Evolutionary conservation across 257 asterid species (phyloP).

Genomic region (Jaltomata sinuosa): DNA sequence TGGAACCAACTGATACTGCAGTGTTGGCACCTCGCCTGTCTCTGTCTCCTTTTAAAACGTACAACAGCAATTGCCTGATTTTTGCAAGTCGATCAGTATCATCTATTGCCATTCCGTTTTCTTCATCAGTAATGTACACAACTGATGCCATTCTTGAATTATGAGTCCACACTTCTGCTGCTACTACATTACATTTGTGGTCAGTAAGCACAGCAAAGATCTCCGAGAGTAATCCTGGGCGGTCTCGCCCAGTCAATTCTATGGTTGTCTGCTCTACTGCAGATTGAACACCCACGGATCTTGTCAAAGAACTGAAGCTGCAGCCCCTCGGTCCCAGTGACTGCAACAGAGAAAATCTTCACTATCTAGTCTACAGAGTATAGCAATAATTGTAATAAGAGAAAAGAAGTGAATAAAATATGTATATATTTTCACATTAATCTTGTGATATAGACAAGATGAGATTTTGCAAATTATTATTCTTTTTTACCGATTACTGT

Average conservation of each 20-base stretch:
- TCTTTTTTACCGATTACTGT: too few species aligned
- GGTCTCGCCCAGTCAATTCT: slow-evolving; percentile 66
- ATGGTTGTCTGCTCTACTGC: slow-evolving; percentile 50
- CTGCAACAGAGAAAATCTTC: slow-evolving; percentile 20
- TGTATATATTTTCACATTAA: too few species aligned
- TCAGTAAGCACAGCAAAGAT: slow-evolving; percentile 72
- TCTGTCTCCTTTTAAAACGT: slow-evolving; percentile 48
- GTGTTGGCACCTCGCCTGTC: slow-evolving; percentile 60
- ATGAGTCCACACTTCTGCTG: slow-evolving; percentile 93
- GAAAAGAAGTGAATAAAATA: not conserved
- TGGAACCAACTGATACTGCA: slow-evolving; percentile 57
- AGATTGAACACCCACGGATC: slow-evolving; percentile 62
- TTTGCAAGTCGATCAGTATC: slow-evolving; percentile 52
- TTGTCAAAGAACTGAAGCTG: slow-evolving; percentile 38
- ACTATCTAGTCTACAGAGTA: too few species aligned
- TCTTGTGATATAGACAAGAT: too few species aligned
- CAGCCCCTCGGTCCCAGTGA: slow-evolving; percentile 42
- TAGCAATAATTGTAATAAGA: not conserved
- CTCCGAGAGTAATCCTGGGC: slow-evolving; percentile 79
- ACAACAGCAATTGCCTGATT: slow-evolving; percentile 56
- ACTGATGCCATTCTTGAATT: slow-evolving; percentile 79
- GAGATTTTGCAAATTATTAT: too few species aligned
- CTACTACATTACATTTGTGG: slow-evolving; percentile 61
- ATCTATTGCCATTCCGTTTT: slow-evolving; percentile 34
- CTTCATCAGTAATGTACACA: slow-evolving; percentile 61